Conservation (phyloP, 306 rosid species). For the Comarum palustre region DNA sequence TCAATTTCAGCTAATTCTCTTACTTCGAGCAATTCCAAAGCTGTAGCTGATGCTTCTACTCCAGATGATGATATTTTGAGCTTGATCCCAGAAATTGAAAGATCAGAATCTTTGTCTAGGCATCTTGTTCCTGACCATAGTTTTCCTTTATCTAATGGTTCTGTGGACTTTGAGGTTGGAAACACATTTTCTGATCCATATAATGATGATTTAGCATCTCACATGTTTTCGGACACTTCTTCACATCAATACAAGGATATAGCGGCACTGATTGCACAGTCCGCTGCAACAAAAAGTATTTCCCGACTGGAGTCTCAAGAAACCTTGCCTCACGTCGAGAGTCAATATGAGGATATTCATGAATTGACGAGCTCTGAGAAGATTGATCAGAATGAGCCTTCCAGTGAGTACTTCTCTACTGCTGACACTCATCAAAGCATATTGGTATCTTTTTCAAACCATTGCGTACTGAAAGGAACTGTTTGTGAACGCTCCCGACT, state of each 20-base stretch:
- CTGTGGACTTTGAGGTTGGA: conserved; percentile 35
- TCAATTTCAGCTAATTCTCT: conserved; percentile 36
- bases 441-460: conserved; percentile 91
- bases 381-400: conserved; percentile 54
- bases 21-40: conserved; percentile 34
- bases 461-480: conserved; percentile 71
- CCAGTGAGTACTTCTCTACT: conserved; percentile 80
- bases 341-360: conserved; percentile 43
- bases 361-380: conserved; percentile 39
- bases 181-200: conserved; percentile 33
- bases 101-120: conserved; percentile 35
- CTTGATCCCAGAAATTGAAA: conserved; percentile 41
- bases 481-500: conserved; percentile 85
- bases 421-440: conserved; percentile 88
- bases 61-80: conserved; percentile 30
- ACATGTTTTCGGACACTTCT: conserved; percentile 33
- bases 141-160: conserved; percentile 37
- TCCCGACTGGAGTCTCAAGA: conserved; percentile 47
- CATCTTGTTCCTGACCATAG: conserved; percentile 32
- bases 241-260: conserved; percentile 38
- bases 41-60: conserved; percentile 38
- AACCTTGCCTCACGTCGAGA: conserved; percentile 36
- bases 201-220: conserved; percentile 38
- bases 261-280: conserved; percentile 19
- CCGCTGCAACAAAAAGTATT: conserved; percentile 31